Conservation (phyloP, 495 filamentous ascomycete genomes). For the Penicillium arizonense region DNA sequence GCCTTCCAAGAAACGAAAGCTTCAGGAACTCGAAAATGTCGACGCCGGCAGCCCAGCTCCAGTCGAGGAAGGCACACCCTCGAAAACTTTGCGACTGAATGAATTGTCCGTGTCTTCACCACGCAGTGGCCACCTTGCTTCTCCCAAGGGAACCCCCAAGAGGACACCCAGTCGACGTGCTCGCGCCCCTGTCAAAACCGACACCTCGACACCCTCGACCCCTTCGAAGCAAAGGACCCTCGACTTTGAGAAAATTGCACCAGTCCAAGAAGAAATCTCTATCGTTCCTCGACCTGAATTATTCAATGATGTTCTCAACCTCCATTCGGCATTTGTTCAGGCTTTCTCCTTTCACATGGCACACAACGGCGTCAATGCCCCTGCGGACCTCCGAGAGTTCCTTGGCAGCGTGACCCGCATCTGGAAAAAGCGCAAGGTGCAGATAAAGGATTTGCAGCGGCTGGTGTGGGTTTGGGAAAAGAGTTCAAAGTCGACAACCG, state of each 20-base stretch:
- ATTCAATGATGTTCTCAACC: slow-evolving; percentile 33
- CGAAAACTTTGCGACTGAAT: slow-evolving; percentile 41
- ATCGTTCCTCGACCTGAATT: slow-evolving; percentile 27
- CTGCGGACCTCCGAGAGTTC: slow-evolving; percentile 43
- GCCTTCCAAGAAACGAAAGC: slow-evolving; percentile 49
- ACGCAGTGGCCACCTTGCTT: slow-evolving; percentile 36
- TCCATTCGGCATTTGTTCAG: slow-evolving; percentile 41
- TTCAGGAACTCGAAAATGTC: slow-evolving; percentile 42
- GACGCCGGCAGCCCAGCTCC: slow-evolving; percentile 15
- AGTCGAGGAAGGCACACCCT: slow-evolving; percentile 31
- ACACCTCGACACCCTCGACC: slow-evolving; percentile 18
- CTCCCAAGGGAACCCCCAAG: slow-evolving; percentile 14
- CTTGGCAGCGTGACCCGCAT: slow-evolving; percentile 39
- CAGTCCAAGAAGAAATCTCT: slow-evolving; percentile 9
- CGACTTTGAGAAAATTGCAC: slow-evolving; percentile 15
- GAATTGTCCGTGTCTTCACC: slow-evolving; percentile 39
- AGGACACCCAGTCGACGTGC: slow-evolving; percentile 18
- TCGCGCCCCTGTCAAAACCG: slow-evolving; percentile 12
- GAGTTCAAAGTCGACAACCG: slow-evolving; percentile 16
- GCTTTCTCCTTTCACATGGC: slow-evolving; percentile 41
- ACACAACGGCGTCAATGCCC: slow-evolving; percentile 35
- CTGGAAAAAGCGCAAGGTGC: slow-evolving; percentile 50
- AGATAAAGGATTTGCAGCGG: slow-evolving; percentile 42
- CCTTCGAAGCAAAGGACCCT: slow-evolving; percentile 36
- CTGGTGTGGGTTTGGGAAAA: slow-evolving; percentile 42